Percentiles rank a stretch among this genome's conserved stretches.
phyloP scores from a whole-genome alignment of 179 eudicot genomes.

The Carnegiea gigantea region DNA sequence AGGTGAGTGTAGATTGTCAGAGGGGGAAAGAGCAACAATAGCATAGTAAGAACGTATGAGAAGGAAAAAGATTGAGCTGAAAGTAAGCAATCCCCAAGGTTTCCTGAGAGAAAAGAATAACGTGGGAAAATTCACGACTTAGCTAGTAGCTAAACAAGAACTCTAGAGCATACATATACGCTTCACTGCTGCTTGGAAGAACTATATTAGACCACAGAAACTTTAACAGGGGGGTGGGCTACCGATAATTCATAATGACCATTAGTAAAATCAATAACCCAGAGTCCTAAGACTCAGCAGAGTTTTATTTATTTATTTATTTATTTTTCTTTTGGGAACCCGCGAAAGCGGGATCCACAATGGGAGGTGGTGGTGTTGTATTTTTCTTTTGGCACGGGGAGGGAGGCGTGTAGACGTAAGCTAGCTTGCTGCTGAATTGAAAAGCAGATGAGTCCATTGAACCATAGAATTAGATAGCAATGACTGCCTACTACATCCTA shows the following conservation, averaged over 20 bases:
- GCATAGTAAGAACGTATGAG: neutral
- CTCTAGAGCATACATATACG: neutral
- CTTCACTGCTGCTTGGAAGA: neutral
- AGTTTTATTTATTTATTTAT: no score
- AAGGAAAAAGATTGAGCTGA: neutral
- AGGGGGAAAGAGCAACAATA: neutral
- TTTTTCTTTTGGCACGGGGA: no score
- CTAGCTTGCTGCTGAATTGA: neutral
- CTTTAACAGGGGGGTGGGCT: neutral
- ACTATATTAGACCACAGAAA: neutral
- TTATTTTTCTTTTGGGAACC: no score
- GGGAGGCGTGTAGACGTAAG: neutral
- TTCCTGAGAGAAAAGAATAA: neutral
- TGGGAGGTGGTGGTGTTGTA: no score
- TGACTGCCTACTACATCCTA: neutral
- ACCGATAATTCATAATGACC: neutral
- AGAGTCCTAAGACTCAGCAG: no score
- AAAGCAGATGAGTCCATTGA: neutral
- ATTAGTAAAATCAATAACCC: no score
- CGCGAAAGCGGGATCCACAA: no score
- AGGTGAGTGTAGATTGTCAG: conserved; percentile 14
- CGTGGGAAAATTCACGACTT: neutral
- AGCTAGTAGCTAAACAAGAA: neutral
- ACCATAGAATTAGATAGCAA: neutral
- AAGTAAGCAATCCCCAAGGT: neutral